Conservation (phyloP, 345 rosid species). For the Populus alba region DNA sequence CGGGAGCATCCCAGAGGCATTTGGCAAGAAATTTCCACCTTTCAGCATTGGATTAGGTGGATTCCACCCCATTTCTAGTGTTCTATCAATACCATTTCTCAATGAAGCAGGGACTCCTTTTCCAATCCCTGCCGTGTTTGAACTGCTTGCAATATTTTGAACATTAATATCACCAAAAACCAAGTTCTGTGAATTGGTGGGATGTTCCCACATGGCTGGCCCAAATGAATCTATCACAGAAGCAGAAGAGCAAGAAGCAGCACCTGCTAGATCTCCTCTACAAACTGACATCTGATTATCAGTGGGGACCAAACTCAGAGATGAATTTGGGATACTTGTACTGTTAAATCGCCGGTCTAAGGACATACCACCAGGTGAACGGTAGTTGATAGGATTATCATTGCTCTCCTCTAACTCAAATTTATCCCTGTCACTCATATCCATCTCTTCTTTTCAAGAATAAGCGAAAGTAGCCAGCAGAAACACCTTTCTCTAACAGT, state of each 20-base stretch:
- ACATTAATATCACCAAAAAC: slow-evolving; percentile 56
- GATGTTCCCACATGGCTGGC: slow-evolving; percentile 67
- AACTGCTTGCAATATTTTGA: slow-evolving; percentile 41
- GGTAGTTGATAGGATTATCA: slow-evolving; percentile 42
- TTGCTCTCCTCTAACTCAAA: slow-evolving; percentile 54
- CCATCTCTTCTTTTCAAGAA: slow-evolving; percentile 46
- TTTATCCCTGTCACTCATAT: slow-evolving; percentile 58
- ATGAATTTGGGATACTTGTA: slow-evolving; percentile 45
- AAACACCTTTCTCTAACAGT: slow-evolving; percentile 11
- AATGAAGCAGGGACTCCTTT: slow-evolving; percentile 45
- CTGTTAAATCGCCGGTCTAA: slow-evolving; percentile 60
- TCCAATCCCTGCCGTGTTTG: slow-evolving; percentile 34
- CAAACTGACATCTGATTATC: slow-evolving; percentile 45
- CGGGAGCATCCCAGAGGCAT: slow-evolving; percentile 48
- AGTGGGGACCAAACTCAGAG: slow-evolving; percentile 48
- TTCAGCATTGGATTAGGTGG: slow-evolving; percentile 56
- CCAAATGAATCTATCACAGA: slow-evolving; percentile 65
- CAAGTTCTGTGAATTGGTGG: slow-evolving; percentile 49
- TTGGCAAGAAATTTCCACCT: slow-evolving; percentile 58
- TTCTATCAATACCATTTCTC: slow-evolving; percentile 50
- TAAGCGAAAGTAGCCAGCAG: slow-evolving; percentile 15
- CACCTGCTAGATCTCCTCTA: slow-evolving; percentile 40
- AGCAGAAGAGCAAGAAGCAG: slow-evolving; percentile 64
- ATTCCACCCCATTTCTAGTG: slow-evolving; percentile 72
- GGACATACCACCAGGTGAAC: slow-evolving; percentile 37